Percentiles rank a stretch among this genome's conserved stretches.
Evolutionary conservation across 73 alveolate genomes (phyloP).

Genomic region (Stentor roeselii): DNA sequence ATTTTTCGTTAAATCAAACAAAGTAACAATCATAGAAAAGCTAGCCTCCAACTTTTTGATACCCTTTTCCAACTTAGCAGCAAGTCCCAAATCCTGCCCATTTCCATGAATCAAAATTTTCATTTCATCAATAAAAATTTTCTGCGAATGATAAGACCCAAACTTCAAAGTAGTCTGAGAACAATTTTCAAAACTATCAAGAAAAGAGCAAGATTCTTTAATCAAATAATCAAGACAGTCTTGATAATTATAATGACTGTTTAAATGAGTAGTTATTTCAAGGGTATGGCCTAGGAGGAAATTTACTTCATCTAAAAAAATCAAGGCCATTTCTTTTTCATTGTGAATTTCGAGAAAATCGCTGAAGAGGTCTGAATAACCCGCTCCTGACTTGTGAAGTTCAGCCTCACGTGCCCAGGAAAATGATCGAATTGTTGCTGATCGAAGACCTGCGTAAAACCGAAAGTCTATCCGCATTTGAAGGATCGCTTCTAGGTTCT

Average conservation of each 20-base stretch:
- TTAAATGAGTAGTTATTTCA: not conserved
- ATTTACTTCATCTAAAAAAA: not conserved
- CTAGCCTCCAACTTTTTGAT: not conserved
- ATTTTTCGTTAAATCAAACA: not conserved
- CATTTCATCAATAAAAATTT: not conserved
- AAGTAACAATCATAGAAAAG: not conserved
- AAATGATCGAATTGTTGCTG: not conserved
- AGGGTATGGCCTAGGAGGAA: too few species aligned
- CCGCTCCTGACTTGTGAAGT: not conserved
- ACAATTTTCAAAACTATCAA: not conserved
- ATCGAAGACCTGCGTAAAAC: not conserved
- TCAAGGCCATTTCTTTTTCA: not conserved
- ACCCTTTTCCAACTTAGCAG: not conserved
- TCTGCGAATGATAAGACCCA: not conserved
- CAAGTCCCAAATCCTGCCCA: not conserved
- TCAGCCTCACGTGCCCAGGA: not conserved
- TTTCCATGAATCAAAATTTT: not conserved
- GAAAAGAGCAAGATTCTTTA: not conserved
- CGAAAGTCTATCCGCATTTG: not conserved
- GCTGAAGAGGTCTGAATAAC: not conserved
- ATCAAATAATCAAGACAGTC: not conserved
- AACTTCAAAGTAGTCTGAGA: not conserved
- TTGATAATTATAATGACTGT: not conserved
- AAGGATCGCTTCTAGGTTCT: not conserved
- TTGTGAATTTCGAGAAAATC: not conserved